These are phyloP conservation scores for Fusarium piperis DNA, from an alignment of 2,329 filamentous ascomycete species.

Conservation along the genomic window DNA sequence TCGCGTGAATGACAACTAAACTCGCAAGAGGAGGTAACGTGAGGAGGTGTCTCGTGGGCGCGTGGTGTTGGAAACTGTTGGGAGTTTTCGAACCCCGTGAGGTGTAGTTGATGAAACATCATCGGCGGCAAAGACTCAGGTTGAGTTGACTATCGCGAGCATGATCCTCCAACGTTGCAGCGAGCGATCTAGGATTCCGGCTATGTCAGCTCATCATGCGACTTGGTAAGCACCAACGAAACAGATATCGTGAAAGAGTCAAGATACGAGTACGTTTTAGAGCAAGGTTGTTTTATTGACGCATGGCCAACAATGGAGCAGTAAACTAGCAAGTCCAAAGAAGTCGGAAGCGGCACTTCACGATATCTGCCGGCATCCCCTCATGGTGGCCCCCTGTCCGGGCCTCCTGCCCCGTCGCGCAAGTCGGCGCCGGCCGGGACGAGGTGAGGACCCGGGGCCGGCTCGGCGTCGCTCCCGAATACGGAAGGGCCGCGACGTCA, in stretches of 20 bases:
- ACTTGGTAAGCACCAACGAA: not conserved
- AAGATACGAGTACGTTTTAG: not conserved
- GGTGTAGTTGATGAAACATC: not conserved
- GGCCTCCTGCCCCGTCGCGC: constrained; percentile 1
- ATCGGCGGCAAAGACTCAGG: not conserved
- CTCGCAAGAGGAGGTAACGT: not conserved
- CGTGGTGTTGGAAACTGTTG: not conserved
- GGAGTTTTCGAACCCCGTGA: not conserved
- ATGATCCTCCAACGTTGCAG: not conserved
- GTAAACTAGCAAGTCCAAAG: not conserved
- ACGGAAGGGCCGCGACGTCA: constrained; percentile 39
- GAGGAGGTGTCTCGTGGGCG: not conserved
- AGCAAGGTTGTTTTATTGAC: not conserved
- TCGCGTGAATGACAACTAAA: not conserved
- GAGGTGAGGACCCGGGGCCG: not conserved
- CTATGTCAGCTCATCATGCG: not conserved
- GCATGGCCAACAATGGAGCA: not conserved
- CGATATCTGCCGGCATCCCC: not conserved
- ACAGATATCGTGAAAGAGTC: not conserved
- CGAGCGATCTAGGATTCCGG: not conserved
- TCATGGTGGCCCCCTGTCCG: constrained; percentile 15
- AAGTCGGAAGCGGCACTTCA: not conserved
- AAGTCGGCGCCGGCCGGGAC: constrained; percentile 26
- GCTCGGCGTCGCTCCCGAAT: constrained; percentile 31
- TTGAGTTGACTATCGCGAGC: not conserved